phyloP scores from a whole-genome alignment of 331 rosid species.

The Acacia pycnantha region DNA sequence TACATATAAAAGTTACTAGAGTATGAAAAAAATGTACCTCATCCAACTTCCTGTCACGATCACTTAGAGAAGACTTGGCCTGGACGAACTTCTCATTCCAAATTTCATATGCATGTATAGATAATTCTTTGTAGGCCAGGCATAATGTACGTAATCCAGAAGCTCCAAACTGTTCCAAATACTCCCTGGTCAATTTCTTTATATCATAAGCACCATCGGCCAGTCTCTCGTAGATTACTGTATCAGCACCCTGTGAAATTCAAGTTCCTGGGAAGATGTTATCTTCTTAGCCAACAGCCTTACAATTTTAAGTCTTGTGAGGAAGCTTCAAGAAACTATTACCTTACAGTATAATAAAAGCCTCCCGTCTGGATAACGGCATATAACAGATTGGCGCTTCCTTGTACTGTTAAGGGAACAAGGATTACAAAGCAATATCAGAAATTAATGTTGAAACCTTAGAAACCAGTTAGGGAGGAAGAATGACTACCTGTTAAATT shows the following conservation, averaged over 20 bases:
- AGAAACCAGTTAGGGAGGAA: not conserved
- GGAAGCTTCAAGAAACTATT: slow-evolving; percentile 39
- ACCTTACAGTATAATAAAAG: slow-evolving; percentile 97
- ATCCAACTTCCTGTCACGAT: slow-evolving; percentile 95
- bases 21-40: slow-evolving; percentile 57
- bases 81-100: slow-evolving; percentile 95
- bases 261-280: slow-evolving; percentile 37
- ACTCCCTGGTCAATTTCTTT: slow-evolving; percentile 72
- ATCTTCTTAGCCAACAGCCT: slow-evolving; percentile 31
- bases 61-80: slow-evolving; percentile 88
- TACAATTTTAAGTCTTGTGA: slow-evolving; percentile 12
- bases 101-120: slow-evolving; percentile 71
- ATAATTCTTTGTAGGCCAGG: slow-evolving; percentile 89
- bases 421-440: slow-evolving; percentile 18
- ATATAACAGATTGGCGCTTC: slow-evolving; percentile 97
- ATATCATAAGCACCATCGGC: slow-evolving; percentile 51
- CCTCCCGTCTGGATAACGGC: slow-evolving; percentile 94
- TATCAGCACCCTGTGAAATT: slow-evolving; percentile 90
- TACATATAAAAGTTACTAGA: slow-evolving; percentile 8
- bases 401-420: slow-evolving; percentile 63
- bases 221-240: slow-evolving; percentile 84
- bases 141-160: slow-evolving; percentile 90
- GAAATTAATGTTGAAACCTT: slow-evolving; percentile 9
- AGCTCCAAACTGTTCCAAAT: slow-evolving; percentile 90
- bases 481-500: slow-evolving; percentile 76